Conservation (phyloP, 129 eudicot species). For the Calendula officinalis region DNA sequence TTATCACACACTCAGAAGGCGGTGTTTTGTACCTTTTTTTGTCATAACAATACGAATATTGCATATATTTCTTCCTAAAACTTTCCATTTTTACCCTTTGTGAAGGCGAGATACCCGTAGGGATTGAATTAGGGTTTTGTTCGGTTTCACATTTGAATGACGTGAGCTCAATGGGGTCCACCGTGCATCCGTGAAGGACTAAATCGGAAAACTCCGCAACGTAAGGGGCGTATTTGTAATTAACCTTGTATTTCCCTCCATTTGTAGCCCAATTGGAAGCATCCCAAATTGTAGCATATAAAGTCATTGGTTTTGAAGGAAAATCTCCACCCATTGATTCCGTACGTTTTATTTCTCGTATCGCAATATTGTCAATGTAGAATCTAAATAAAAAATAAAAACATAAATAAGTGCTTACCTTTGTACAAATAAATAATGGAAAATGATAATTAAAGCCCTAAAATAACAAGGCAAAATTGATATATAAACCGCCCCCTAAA, state of each 20-base stretch:
- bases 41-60: constrained; percentile 88
- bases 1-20: constrained; percentile 71
- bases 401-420: too few species aligned
- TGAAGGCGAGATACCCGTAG: constrained; percentile 37
- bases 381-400: constrained; percentile 48
- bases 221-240: constrained; percentile 90
- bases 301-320: constrained; percentile 89
- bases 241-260: constrained; percentile 85
- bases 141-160: constrained; percentile 46
- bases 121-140: constrained; percentile 31
- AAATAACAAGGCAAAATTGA: too few species aligned
- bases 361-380: constrained; percentile 72
- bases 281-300: constrained; percentile 94
- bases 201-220: constrained; percentile 72
- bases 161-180: constrained; percentile 62
- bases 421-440: too few species aligned
- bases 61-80: constrained; percentile 70
- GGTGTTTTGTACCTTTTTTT: constrained; percentile 53
- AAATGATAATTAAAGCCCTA: too few species aligned
- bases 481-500: too few species aligned
- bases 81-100: constrained; percentile 66
- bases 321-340: constrained; percentile 88
- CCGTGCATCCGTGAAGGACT: constrained; percentile 85
- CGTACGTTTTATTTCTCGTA: constrained; percentile 75
- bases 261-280: constrained; percentile 93